Percentiles rank a stretch among this genome's conserved stretches.
Conservation (phyloP, 495 filamentous ascomycete genomes). For the Rusavskia elegans region DNA sequence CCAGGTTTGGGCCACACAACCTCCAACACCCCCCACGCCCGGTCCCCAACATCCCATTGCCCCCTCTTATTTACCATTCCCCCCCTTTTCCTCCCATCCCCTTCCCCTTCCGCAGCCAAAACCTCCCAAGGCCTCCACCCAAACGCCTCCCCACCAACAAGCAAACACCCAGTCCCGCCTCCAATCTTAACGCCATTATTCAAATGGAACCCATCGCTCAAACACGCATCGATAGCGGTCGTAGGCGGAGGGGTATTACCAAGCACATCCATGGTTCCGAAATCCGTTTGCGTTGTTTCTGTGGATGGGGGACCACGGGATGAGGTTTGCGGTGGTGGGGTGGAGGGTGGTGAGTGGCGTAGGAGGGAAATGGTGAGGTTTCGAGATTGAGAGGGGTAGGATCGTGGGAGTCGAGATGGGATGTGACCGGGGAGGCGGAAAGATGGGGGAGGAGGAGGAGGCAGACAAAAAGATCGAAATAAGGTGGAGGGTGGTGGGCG, state of each 20-base stretch:
- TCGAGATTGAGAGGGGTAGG: background rate
- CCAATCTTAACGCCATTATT: conserved; percentile 57
- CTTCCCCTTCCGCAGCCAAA: too few relatives aligned
- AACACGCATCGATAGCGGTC: conserved; percentile 68
- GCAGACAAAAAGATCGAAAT: too few relatives aligned
- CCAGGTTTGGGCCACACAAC: conserved; percentile 73
- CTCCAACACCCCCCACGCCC: conserved; percentile 61
- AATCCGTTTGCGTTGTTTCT: conserved; percentile 60
- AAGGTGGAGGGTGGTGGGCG: too few relatives aligned
- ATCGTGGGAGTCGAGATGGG: background rate
- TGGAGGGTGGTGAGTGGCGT: background rate
- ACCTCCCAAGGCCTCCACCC: conserved; percentile 65
- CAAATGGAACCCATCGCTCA: conserved; percentile 62
- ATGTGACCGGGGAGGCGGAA: background rate
- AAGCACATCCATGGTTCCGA: conserved; percentile 60
- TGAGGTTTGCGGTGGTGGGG: conserved; percentile 15
- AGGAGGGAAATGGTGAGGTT: background rate
- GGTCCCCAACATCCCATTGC: conserved; percentile 58
- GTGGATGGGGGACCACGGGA: conserved; percentile 43
- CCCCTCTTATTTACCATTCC: conserved; percentile 56
- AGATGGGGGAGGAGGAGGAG: background rate
- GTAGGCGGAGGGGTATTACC: conserved; percentile 58
- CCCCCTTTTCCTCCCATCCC: conserved; percentile 16
- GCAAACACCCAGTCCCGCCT: conserved; percentile 49
- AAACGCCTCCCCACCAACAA: conserved; percentile 78